phyloP scores from a whole-genome alignment of 2,329 filamentous ascomycete genomes.

The Corynespora cassiicola region DNA sequence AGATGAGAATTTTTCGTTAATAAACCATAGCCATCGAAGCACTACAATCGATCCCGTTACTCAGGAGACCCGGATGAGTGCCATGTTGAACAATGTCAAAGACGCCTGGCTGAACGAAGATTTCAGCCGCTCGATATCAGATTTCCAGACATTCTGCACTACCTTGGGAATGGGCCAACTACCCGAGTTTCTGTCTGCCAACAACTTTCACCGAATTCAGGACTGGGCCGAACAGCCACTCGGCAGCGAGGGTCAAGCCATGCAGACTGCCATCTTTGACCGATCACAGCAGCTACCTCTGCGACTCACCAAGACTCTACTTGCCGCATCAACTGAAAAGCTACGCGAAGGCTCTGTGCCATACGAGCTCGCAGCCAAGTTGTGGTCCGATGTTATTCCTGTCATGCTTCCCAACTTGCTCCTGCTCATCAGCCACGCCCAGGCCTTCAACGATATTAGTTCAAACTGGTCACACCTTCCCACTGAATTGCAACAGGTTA shows the following conservation, averaged over 20 bases:
- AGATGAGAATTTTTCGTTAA: not conserved
- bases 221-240: constrained; percentile 84
- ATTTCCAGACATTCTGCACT: constrained; percentile 79
- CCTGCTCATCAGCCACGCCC: constrained; percentile 85
- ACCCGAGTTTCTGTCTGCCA: constrained; percentile 76
- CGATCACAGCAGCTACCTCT: constrained; percentile 79
- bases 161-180: constrained; percentile 81
- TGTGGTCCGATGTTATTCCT: constrained; percentile 89
- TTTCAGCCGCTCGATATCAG: constrained; percentile 72
- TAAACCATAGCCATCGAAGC: constrained; percentile 72
- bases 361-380: constrained; percentile 74
- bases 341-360: constrained; percentile 75
- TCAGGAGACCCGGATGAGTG: constrained; percentile 74
- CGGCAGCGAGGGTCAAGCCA: constrained; percentile 77
- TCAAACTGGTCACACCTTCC: constrained; percentile 80
- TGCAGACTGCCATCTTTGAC: constrained; percentile 80
- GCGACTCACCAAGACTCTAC: constrained; percentile 85
- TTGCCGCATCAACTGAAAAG: constrained; percentile 92
- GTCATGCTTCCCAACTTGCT: constrained; percentile 85
- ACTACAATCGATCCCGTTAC: constrained; percentile 73
- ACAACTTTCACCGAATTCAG: constrained; percentile 74
- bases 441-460: constrained; percentile 85
- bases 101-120: constrained; percentile 77
- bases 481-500: constrained; percentile 75
- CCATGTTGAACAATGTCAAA: constrained; percentile 83